Base-by-base conservation (phyloP, 169 alveolate species). In the Plasmodium malariae region DNA sequence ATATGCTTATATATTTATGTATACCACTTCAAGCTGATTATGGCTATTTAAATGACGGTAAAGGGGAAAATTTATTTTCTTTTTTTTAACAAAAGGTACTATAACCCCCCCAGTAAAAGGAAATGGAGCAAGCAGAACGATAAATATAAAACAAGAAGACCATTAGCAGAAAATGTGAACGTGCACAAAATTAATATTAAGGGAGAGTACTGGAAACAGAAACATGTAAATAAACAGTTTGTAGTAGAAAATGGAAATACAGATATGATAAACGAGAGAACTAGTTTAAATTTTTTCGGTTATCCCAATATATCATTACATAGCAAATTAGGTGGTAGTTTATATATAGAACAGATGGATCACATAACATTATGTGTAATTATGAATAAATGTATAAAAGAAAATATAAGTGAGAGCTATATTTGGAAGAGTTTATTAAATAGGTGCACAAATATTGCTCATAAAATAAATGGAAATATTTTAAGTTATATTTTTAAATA, bases 101-200 rank as follows among this genome's bases (percentile, higher is more conserved):
- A 87, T 83, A 73, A 71, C 69, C 88, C 88, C 19, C 76, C 89
- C 30, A 40, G 55, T 49, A 51, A 51, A 83, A 92, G 95, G 73
- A 88, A 94, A 54, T 95, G 97, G 97, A 88, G 96, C 67, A 94
- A 95, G 88, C 97, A 95, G 90, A 93, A 95, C 88, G 94, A 88
- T 49, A 80, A 91, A 43, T 93, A 94, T 85, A 83, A 73, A 49
- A 93, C 96, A 21, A 94, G 94, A 48, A 85, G 97, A 21, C 97
- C 97, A 19, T 89, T 95, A 86, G 95, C 94, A 28, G 96, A 95
- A 45, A 91, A 91, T 49, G 93, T 87, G 54, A 94, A 95, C 74
- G 80, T 93, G 32, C 94, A 93, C 17, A 70, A 93, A 36, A 92
- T 95, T 36, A 96, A 95, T 55, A 95, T 96, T 26, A 94, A 90